Conservation (phyloP, 495 filamentous ascomycete genomes). For the Margaritispora aquatica region DNA sequence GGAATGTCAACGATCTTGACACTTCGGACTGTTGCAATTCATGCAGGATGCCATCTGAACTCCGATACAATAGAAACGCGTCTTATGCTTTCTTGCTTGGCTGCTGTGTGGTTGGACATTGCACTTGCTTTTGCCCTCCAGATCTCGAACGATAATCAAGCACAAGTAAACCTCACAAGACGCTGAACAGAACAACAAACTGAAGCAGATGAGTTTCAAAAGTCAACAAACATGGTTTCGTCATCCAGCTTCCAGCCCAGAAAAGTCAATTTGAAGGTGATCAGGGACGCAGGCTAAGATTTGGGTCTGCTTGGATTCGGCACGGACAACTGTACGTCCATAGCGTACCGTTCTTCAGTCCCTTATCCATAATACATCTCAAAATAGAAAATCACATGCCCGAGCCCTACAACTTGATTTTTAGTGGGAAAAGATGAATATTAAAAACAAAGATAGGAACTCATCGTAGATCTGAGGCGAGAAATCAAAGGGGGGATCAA, state of each 20-base stretch:
- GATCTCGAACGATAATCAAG: neutral
- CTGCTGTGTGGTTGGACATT: neutral
- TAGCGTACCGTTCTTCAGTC: neutral
- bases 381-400: neutral
- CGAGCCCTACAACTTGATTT: neutral
- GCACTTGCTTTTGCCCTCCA: neutral
- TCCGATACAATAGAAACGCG: too few species aligned
- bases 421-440: neutral
- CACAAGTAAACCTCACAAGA: neutral
- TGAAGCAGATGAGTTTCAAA: neutral
- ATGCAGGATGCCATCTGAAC: neutral
- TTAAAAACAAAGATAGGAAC: neutral
- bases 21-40: too few species aligned
- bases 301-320: neutral
- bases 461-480: too few species aligned
- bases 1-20: too few species aligned
- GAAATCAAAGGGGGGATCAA: too few species aligned
- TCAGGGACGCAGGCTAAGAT: neutral
- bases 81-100: too few species aligned
- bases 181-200: too few species aligned
- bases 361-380: neutral
- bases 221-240: neutral
- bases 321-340: neutral
- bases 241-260: neutral
- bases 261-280: neutral